phyloP scores from a whole-genome alignment of 2,329 filamentous ascomycete genomes.

The Epichloe brachyelytri region DNA sequence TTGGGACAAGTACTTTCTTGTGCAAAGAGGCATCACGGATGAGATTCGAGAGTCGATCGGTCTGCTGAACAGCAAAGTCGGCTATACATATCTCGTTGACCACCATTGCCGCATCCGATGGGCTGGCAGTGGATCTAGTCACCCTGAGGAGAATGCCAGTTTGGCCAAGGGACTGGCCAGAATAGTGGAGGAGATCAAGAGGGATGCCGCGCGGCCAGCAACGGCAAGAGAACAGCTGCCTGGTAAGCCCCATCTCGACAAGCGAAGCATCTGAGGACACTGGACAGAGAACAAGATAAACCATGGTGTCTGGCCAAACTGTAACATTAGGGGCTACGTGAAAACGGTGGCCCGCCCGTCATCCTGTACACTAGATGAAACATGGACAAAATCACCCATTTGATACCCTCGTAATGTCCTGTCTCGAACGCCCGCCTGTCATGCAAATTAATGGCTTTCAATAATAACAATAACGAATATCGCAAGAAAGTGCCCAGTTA shows the following conservation, averaged over 20 bases:
- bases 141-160: conserved; percentile 52
- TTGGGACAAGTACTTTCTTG: conserved; percentile 49
- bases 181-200: conserved; percentile 45
- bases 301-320: background rate
- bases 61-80: conserved; percentile 79
- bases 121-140: conserved; percentile 68
- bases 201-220: conserved; percentile 20
- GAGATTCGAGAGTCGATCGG: conserved; percentile 51
- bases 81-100: conserved; percentile 87
- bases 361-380: conserved; percentile 17
- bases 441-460: conserved; percentile 9
- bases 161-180: conserved; percentile 51
- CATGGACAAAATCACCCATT: conserved; percentile 10
- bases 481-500: conserved; percentile 19
- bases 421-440: conserved; percentile 19
- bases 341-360: background rate
- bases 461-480: background rate
- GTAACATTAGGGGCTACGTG: background rate
- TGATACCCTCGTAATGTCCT: conserved; percentile 19
- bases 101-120: conserved; percentile 79
- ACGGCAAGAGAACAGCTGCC: conserved; percentile 21
- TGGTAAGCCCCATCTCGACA: conserved; percentile 18
- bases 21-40: conserved; percentile 44
- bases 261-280: conserved; percentile 9
- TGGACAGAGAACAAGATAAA: background rate